Evolutionary conservation across 176 grass and related monocot genomes (phyloP), one percentile per base, ranked within the genome.

Genomic region (Oryza glumipatula): DNA sequence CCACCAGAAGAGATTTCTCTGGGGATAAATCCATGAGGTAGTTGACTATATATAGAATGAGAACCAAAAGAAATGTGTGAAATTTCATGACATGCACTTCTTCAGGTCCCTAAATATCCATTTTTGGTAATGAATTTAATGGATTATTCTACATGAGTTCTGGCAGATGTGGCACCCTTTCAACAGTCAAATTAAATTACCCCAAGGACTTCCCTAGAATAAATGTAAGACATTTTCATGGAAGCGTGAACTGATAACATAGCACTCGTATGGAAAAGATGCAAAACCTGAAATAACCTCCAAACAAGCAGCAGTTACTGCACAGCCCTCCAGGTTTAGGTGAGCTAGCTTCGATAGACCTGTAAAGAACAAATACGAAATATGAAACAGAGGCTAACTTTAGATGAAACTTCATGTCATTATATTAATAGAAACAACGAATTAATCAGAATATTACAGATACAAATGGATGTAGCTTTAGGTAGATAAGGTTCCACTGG

Each of bases 221-320:
- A 58, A 47, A 60, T 33, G 9, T 15, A 87, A 23, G 19, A 35
- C 35, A 72, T 45, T 58, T 86, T 68, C 5, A 10, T 5, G 74
- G 41, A 80, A 82, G 39, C 32, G 6, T 56, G 6, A 73, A 24
- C 24, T 47, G 11, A 56, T 67, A 28, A 36, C 46, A 78, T 0
- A 36, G 23, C 60, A 67, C 48, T 26, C 16, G 66, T 47, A 5
- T 86, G 26, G 70, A 65, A 54, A 54, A 79, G 48, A 78, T 85
- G 33, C 33, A 83, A 63, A 41, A 99, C 96, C 96, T 92, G 96
- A 99, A 45, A 99, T 89, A 89, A 79, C 85, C 72, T 94, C 84
- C 86, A 99, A 96, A 86, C 93, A 99, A 89, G 91, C 86, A 81
- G 91, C 81, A 84, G 89, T 99, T 58, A 96, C 68, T 70, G 86